phyloP scores from a whole-genome alignment of 177 flowering plant species.

The Vitis hybrid region DNA sequence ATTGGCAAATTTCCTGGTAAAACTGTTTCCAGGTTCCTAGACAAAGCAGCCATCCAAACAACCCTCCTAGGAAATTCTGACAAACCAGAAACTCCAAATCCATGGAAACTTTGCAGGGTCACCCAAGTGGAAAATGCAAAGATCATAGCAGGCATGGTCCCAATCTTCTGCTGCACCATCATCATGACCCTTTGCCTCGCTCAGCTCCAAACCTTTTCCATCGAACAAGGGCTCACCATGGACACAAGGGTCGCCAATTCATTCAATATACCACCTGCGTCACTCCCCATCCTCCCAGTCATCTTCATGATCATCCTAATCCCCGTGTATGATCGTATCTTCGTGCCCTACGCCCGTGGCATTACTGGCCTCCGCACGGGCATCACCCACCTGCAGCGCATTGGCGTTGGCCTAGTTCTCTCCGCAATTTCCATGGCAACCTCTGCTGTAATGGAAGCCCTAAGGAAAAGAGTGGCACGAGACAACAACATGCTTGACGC shows the following conservation, averaged over 20 bases:
- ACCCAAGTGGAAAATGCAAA: constrained; percentile 78
- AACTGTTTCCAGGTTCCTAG: constrained; percentile 43
- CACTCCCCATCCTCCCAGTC: constrained; percentile 45
- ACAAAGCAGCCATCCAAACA: constrained; percentile 62
- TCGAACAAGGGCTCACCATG: constrained; percentile 62
- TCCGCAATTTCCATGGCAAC: constrained; percentile 46
- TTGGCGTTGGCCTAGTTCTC: constrained; percentile 48
- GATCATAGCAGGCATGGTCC: constrained; percentile 49
- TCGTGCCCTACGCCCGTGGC: constrained; percentile 35
- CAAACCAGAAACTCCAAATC: constrained; percentile 20
- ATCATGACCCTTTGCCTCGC: constrained; percentile 54
- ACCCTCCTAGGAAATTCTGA: constrained; percentile 4
- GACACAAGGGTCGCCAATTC: constrained; percentile 25
- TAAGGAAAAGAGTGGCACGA: constrained; percentile 32
- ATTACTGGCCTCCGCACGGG: constrained; percentile 35
- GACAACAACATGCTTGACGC: constrained; percentile 33
- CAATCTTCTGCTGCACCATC: constrained; percentile 50
- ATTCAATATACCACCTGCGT: constrained; percentile 49
- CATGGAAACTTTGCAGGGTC: constrained; percentile 67
- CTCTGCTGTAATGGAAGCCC: constrained; percentile 41
- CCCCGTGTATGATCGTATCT: constrained; percentile 40
- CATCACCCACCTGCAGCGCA: constrained; percentile 45
- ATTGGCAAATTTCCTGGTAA: background rate
- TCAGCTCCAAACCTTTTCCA: constrained; percentile 58
- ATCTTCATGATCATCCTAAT: constrained; percentile 36